Evolutionary conservation across 345 rosid genomes (phyloP).

Genomic region (Cardamine occulta): DNA sequence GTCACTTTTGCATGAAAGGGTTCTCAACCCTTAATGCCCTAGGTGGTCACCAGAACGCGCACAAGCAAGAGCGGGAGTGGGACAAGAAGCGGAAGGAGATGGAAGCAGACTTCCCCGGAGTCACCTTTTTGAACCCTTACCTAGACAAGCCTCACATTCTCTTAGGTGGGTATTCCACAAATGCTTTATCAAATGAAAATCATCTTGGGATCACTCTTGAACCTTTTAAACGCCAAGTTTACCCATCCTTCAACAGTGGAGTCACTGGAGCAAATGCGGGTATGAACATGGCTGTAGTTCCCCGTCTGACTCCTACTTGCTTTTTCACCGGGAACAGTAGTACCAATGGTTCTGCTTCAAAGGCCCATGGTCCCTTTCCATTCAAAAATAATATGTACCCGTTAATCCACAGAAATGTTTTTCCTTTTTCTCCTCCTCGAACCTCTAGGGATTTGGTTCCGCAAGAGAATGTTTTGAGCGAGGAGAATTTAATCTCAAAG

Average conservation of each 20-base stretch:
- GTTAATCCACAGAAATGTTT: not conserved
- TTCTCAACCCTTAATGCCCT: slow-evolving; percentile 84
- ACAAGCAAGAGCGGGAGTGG: slow-evolving; percentile 77
- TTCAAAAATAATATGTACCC: not conserved
- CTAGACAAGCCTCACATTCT: slow-evolving; percentile 39
- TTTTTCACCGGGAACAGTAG: slow-evolving; percentile 21
- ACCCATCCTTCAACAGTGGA: slow-evolving; percentile 15
- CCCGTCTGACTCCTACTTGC: slow-evolving; percentile 32
- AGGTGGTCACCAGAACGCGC: slow-evolving; percentile 96
- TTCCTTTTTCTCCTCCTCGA: slow-evolving; percentile 20
- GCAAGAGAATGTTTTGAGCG: not conserved
- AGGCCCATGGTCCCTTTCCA: not conserved
- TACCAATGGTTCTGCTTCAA: slow-evolving; percentile 24
- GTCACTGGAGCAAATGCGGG: not conserved
- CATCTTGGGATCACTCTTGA: slow-evolving; percentile 44
- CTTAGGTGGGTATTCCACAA: slow-evolving; percentile 41
- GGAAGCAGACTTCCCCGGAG: slow-evolving; percentile 20
- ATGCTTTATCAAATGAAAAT: slow-evolving; percentile 41
- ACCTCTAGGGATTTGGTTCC: not conserved
- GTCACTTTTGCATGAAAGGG: slow-evolving; percentile 35
- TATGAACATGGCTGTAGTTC: slow-evolving; percentile 14
- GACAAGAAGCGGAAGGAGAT: slow-evolving; percentile 36
- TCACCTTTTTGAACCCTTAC: slow-evolving; percentile 7
- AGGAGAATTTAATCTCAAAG: slow-evolving; percentile 19
- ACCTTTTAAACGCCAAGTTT: not conserved